Percentiles rank a stretch among this genome's conserved stretches.
Evolutionary conservation across 1,284 basidiomycete species (phyloP).

Genomic region (Abortiporus biennis): DNA sequence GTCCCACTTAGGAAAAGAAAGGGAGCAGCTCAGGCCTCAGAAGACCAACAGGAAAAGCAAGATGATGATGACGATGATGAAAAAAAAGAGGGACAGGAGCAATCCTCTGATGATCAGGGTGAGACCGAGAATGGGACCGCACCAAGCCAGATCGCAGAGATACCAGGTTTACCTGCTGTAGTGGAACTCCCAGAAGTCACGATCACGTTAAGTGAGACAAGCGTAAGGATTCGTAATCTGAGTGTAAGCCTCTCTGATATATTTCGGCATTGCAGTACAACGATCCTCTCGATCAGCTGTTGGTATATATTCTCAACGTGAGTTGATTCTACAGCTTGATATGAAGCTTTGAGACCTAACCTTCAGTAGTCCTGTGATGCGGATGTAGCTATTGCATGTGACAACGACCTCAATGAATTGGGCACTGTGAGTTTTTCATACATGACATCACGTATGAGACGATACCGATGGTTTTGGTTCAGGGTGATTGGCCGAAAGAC

Average conservation of each 20-base stretch:
- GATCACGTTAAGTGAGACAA: neutral
- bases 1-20: slow-evolving; percentile 3
- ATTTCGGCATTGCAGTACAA: too few species aligned
- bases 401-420: neutral
- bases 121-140: too few species aligned
- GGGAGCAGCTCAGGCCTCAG: neutral
- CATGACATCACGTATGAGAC: neutral
- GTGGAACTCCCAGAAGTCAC: neutral
- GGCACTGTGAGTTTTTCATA: neutral
- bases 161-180: too few species aligned
- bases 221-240: too few species aligned
- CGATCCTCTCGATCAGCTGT: slow-evolving; percentile 1
- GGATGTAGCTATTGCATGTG: slow-evolving; percentile 3
- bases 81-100: slow-evolving; percentile 1
- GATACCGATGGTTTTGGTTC: neutral
- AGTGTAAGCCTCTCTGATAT: too few species aligned
- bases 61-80: neutral
- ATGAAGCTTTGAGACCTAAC: neutral
- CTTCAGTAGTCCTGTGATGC: slow-evolving; percentile 2
- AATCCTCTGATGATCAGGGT: neutral
- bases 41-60: neutral
- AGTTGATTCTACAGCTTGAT: neutral
- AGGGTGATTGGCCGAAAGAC: neutral
- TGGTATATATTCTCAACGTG: slow-evolving; percentile 5
- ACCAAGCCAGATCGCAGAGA: too few species aligned